A percentile compares a stretch with the other conserved stretches of the same genome.
Evolutionary conservation across 805 yeast genomes (phyloP).

Genomic region (Yarrowia sp.): DNA sequence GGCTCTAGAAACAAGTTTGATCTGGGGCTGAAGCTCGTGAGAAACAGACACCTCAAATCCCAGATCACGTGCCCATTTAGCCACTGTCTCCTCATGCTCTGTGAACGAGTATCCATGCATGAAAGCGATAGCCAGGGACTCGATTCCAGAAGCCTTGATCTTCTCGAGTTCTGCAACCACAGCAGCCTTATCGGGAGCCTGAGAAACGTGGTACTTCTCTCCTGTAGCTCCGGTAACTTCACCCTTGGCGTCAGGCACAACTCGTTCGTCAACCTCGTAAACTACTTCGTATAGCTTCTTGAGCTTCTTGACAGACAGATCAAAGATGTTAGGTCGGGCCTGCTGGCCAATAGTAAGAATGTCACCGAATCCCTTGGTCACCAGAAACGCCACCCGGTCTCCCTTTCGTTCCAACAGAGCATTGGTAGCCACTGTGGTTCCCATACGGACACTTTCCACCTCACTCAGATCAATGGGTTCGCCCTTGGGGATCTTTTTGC

Average conservation of each 20-base stretch:
- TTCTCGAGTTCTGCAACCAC: constrained; percentile 54
- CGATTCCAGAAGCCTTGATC: constrained; percentile 63
- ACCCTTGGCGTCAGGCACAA: constrained; percentile 55
- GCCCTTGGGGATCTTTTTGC: constrained; percentile 63
- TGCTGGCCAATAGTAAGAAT: constrained; percentile 87
- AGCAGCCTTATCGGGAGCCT: constrained; percentile 57
- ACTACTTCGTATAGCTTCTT: constrained; percentile 76
- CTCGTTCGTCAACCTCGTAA: constrained; percentile 87
- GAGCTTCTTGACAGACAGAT: constrained; percentile 74
- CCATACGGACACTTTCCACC: constrained; percentile 80
- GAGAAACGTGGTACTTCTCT: constrained; percentile 66
- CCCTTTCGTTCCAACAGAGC: constrained; percentile 94
- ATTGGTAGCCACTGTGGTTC: constrained; percentile 96
- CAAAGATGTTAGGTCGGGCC: constrained; percentile 88
- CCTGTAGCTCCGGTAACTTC: constrained; percentile 66
- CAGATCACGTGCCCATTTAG: constrained; percentile 62
- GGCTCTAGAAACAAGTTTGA: constrained; percentile 75
- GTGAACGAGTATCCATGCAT: constrained; percentile 78
- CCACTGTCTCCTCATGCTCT: constrained; percentile 68
- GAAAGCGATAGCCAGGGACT: constrained; percentile 74
- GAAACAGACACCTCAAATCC: constrained; percentile 81
- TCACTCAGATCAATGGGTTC: constrained; percentile 59
- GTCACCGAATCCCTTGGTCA: constrained; percentile 89
- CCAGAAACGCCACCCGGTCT: constrained; percentile 80
- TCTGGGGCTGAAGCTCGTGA: constrained; percentile 76